Conservation (phyloP, 2,329 filamentous ascomycete species). For the Colletotrichum costaricense region DNA sequence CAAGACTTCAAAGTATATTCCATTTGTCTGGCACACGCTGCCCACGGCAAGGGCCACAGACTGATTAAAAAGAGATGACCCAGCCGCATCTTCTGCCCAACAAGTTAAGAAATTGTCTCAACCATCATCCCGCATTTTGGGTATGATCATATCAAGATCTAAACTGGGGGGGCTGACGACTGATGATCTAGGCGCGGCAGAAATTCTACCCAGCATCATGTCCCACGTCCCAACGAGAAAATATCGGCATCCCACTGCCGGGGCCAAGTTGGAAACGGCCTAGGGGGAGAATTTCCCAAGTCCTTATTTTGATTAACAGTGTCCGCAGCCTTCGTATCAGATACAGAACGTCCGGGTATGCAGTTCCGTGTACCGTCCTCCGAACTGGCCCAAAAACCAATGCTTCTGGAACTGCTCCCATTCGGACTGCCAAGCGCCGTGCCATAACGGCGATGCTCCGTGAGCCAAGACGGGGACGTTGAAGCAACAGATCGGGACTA, state of each 20-base stretch:
- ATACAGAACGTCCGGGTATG: background rate
- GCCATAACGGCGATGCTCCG: constrained; percentile 4
- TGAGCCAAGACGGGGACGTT: background rate
- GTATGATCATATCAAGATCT: background rate
- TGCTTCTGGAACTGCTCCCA: background rate
- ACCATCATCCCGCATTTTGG: background rate
- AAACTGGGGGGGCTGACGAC: background rate
- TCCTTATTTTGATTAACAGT: background rate
- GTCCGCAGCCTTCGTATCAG: background rate
- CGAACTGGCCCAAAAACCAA: background rate
- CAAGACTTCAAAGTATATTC: background rate
- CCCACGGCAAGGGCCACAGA: background rate
- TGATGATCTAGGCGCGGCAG: background rate
- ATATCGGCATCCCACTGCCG: background rate
- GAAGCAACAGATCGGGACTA: background rate
- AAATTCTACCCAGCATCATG: background rate
- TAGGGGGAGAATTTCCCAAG: background rate
- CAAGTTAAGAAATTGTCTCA: background rate
- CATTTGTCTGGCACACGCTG: constrained; percentile 17
- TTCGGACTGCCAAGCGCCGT: constrained; percentile 4
- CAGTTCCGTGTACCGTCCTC: background rate
- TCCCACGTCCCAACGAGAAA: background rate
- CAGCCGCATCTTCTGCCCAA: background rate
- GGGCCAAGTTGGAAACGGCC: background rate
- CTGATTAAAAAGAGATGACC: background rate